These are phyloP conservation scores for Diaporthe vexans DNA, from an alignment of 2,329 filamentous ascomycete genomes.

Conservation along the genomic window DNA sequence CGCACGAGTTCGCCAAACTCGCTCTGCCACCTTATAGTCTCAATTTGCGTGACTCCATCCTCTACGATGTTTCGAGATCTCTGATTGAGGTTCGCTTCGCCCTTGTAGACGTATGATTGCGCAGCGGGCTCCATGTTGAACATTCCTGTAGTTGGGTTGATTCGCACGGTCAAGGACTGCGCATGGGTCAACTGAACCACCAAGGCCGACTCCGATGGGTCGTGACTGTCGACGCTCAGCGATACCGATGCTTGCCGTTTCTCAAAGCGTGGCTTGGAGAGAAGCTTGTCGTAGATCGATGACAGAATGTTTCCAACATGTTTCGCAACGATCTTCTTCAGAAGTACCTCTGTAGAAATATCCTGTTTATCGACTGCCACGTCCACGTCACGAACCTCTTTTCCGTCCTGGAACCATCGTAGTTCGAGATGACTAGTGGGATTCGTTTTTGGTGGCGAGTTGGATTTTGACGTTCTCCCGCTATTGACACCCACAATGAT, in stretches of 20 bases:
- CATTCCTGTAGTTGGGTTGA: constrained; percentile 85
- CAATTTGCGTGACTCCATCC: constrained; percentile 70
- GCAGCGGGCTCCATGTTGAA: constrained; percentile 75
- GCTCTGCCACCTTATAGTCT: constrained; percentile 72
- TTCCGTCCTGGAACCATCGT: constrained; percentile 89
- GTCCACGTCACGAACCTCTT: constrained; percentile 78
- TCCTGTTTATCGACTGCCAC: constrained; percentile 75
- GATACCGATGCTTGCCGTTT: constrained; percentile 70
- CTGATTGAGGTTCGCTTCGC: constrained; percentile 76
- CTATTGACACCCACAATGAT: constrained; percentile 87
- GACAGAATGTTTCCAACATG: constrained; percentile 81
- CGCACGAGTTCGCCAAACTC: constrained; percentile 73
- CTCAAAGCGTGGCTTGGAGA: constrained; percentile 71
- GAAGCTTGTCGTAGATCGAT: constrained; percentile 74
- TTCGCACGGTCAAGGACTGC: constrained; percentile 70
- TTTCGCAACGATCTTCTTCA: constrained; percentile 80
- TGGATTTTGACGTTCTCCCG: constrained; percentile 61
- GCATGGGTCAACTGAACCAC: constrained; percentile 77
- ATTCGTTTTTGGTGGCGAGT: constrained; percentile 56
- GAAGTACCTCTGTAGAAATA: constrained; percentile 80
- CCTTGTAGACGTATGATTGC: constrained; percentile 67
- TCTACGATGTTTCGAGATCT: constrained; percentile 67
- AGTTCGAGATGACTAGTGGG: constrained; percentile 69
- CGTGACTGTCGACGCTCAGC: constrained; percentile 69
- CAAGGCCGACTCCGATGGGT: constrained; percentile 78